These are phyloP conservation scores for Eucalyptus microcorys DNA, from an alignment of 345 rosid species.

Conservation along the genomic window DNA sequence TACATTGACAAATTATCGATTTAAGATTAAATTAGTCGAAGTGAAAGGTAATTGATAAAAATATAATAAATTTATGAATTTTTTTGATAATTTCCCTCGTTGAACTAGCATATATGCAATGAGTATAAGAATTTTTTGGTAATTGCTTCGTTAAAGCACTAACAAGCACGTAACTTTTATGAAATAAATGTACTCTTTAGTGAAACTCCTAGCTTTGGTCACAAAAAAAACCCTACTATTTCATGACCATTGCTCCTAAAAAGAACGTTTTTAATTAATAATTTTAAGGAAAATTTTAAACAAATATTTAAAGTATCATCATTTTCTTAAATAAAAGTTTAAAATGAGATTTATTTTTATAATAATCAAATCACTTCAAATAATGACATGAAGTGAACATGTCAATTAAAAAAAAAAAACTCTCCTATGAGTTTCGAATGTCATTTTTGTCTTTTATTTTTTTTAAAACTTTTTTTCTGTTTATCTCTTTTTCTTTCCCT, in stretches of 20 bases:
- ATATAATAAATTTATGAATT: too few relatives aligned
- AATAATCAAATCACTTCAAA: too few relatives aligned
- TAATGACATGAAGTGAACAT: too few relatives aligned
- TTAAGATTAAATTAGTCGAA: rapidly evolving
- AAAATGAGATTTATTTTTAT: rapidly evolving
- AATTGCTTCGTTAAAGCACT: background rate
- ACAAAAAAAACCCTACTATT: background rate
- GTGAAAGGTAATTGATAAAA: rapidly evolving
- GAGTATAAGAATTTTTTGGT: too few relatives aligned
- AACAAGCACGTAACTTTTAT: too few relatives aligned
- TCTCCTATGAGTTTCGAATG: too few relatives aligned
- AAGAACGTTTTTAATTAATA: background rate
- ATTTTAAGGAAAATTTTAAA: rapidly evolving
- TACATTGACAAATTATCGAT: rapidly evolving
- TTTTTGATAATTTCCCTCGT: too few relatives aligned
- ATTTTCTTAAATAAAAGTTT: rapidly evolving
- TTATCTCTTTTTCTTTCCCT: too few relatives aligned
- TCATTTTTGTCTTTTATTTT: too few relatives aligned
- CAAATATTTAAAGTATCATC: rapidly evolving
- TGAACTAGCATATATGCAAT: too few relatives aligned
- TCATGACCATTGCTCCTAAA: background rate
- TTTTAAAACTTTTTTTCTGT: too few relatives aligned
- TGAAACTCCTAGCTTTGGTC: background rate
- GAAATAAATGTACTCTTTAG: too few relatives aligned
- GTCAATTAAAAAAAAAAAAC: rapidly evolving